Base-by-base conservation (phyloP, 768 basidiomycete genomes). In the Boletales sp. region DNA sequence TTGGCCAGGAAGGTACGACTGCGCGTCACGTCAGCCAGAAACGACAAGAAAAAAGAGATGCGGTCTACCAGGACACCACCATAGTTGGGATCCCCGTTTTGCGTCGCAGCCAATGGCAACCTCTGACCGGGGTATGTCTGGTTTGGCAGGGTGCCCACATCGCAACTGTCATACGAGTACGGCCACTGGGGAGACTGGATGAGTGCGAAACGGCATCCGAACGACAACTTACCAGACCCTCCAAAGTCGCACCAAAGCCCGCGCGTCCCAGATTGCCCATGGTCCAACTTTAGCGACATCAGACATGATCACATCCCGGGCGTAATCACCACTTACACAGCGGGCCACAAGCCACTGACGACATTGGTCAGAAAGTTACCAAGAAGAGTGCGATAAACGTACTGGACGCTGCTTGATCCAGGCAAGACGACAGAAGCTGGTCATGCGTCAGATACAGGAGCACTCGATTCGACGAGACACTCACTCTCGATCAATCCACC, bases 141-240 rank as follows among this genome's bases (percentile, higher is more conserved):
- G 59, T 91, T 92, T 3, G 78, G 75, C 38, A 90, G 74, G 2
- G 88, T 90, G 2, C 90, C 90, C 3, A 88, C 74, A 52, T 93
- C 89, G 62, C 89, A 91, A 0, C 76, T 70, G 53, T 78, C 70
- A 51, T 84, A 84, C 21, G 71, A 69, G 53, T 76, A 74, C 36
- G 74, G 73, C 82, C 83, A 85, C 72, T 69, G 14, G 53, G 47
- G 1, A 11, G 17, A 38, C n/a, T 34, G 50, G 40, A 43, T 43
- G 39, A 45, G 35, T 27, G 19, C n/a, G 15, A 12, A 10, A 27
- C 17, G 53, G 8, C 45, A 56, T 14, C 45, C 19, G 17, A 35
- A 36, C 13, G 59, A 56, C 61, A 31, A 51, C 77, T 8, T 67
- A 84, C 84, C 76, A 80, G 77, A 36, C 87, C 84, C 46, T 86